Evolutionary conservation across 2,329 filamentous ascomycete genomes (phyloP).

Genomic region (Rutstroemia sp.): DNA sequence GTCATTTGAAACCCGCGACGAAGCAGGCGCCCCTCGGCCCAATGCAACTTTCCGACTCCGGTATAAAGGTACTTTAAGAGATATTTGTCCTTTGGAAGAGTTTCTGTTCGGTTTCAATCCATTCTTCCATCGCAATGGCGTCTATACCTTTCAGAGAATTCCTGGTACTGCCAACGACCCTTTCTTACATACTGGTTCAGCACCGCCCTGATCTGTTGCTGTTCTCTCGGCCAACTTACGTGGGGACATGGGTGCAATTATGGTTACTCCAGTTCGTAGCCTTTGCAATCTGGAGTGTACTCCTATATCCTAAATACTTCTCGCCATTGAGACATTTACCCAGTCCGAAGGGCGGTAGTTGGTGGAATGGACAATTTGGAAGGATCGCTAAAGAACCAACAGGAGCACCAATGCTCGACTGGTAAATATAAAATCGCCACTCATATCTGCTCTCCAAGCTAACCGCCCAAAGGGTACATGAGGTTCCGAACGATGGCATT

Average conservation of each 20-base stretch:
- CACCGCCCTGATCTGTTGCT: constrained; percentile 20
- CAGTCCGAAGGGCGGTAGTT: constrained; percentile 36
- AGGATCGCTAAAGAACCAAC: constrained; percentile 33
- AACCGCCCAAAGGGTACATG: constrained; percentile 41
- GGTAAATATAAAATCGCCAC: constrained; percentile 15
- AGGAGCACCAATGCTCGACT: constrained; percentile 33
- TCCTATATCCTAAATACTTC: constrained; percentile 51
- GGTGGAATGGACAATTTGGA: constrained; percentile 38
- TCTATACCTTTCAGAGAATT: constrained; percentile 22
- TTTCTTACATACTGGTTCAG: constrained; percentile 19
- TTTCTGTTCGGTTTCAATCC: neutral
- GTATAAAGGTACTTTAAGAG: neutral
- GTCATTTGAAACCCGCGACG: constrained; percentile 4
- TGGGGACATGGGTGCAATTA: constrained; percentile 34
- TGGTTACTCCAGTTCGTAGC: constrained; percentile 32
- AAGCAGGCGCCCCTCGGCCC: neutral
- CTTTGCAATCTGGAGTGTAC: constrained; percentile 34
- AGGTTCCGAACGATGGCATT: constrained; percentile 59
- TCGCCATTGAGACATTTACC: constrained; percentile 52
- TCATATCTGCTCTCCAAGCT: neutral
- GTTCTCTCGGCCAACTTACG: constrained; percentile 24
- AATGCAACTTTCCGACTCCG: neutral
- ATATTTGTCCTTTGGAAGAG: neutral
- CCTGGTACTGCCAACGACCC: constrained; percentile 16
- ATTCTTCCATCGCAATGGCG: constrained; percentile 11